phyloP scores from a whole-genome alignment of 805 yeast species.

The Monosporozyma siamensis region DNA sequence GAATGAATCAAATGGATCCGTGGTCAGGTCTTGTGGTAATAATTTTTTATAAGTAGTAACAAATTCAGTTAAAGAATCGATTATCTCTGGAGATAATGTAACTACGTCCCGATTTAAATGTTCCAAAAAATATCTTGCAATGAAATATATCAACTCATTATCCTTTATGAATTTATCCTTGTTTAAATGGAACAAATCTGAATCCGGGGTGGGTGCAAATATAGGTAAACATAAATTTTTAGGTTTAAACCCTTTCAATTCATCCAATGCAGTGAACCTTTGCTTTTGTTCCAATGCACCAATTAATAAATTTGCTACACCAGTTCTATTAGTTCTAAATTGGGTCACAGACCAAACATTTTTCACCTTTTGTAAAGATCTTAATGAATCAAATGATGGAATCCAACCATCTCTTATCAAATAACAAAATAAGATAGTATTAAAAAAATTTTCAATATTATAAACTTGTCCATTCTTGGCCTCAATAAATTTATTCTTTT shows the following conservation, averaged over 20 bases:
- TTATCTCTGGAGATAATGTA: neutral
- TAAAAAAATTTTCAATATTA: conserved; percentile 25
- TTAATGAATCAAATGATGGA: conserved; percentile 1
- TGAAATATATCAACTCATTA: conserved; percentile 3
- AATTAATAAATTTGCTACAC: conserved; percentile 19
- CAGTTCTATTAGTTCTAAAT: conserved; percentile 14
- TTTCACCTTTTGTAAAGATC: conserved; percentile 15
- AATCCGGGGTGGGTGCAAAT: neutral
- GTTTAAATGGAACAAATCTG: neutral
- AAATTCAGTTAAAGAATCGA: neutral
- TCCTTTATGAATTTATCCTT: neutral
- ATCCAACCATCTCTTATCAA: neutral
- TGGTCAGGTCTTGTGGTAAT: conserved; percentile 1
- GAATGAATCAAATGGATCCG: too few species aligned
- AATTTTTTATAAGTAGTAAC: neutral
- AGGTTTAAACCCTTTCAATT: neutral
- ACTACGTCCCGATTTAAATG: neutral
- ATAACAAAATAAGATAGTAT: conserved; percentile 9
- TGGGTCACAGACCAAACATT: conserved; percentile 17
- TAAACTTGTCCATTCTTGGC: conserved; percentile 15
- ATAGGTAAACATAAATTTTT: neutral
- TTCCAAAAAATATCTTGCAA: conserved; percentile 2
- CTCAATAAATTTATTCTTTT: conserved; percentile 12
- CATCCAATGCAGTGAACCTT: neutral
- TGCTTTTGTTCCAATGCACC: conserved; percentile 6